Evolutionary conservation across 1,139 yeast genomes (phyloP).

Genomic region (Hyphopichia fennica): DNA sequence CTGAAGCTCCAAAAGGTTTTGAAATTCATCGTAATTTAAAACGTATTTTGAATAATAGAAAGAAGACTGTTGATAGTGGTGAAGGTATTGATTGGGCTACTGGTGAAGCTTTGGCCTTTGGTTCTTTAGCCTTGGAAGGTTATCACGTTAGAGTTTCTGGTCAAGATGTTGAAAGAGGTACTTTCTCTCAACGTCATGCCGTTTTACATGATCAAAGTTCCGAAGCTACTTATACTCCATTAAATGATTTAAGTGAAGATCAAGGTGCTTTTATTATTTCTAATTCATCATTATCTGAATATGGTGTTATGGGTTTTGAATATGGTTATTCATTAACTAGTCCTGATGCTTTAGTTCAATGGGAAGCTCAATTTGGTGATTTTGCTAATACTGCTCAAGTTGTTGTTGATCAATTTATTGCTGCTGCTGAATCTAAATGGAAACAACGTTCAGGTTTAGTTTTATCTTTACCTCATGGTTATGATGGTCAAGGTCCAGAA

Average conservation of each 20-base stretch:
- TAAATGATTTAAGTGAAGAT: conserved; percentile 71
- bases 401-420: conserved; percentile 92
- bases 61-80: conserved; percentile 84
- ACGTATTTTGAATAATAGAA: conserved; percentile 86
- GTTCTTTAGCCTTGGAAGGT: conserved; percentile 89
- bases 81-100: conserved; percentile 99
- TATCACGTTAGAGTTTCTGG: conserved; percentile 97
- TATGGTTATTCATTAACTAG: conserved; percentile 97
- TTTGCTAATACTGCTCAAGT: conserved; percentile 99
- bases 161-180: conserved; percentile 99
- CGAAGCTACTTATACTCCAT: conserved; percentile 81
- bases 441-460: conserved; percentile 97
- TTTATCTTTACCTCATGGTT: conserved; percentile 96
- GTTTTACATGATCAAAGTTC: conserved; percentile 94
- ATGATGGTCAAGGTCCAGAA: conserved; percentile 99
- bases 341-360: conserved; percentile 91
- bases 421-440: conserved; percentile 98
- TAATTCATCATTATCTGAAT: conserved; percentile 97
- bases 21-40: conserved; percentile 93
- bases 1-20: conserved; percentile 86
- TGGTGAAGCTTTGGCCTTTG: conserved; percentile 98
- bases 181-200: conserved; percentile 99
- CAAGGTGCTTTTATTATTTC: conserved; percentile 89
- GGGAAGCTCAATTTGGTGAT: conserved; percentile 99
- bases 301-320: conserved; percentile 99